Percentiles rank a stretch among this genome's conserved stretches.
Conservation (phyloP, 2,329 filamentous ascomycete species). For the Ploettnerulaceae sp. region DNA sequence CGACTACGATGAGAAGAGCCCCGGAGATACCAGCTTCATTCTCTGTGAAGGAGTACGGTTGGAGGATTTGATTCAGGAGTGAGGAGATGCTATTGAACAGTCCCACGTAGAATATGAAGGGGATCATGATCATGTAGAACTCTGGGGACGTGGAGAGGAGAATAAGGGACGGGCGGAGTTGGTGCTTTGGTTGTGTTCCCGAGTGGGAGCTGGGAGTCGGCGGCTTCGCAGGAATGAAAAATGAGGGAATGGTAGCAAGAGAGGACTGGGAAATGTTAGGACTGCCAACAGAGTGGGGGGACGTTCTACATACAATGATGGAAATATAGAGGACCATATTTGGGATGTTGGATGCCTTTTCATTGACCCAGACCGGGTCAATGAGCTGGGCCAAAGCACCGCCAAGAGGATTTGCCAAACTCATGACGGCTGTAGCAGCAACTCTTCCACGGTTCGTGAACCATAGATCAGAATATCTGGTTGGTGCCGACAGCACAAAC, state of each 20-base stretch:
- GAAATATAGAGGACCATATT: slow-evolving; percentile 80
- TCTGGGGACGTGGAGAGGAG: slow-evolving; percentile 57
- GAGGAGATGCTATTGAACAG: slow-evolving; percentile 92
- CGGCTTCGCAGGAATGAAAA: slow-evolving; percentile 73
- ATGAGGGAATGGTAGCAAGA: slow-evolving; percentile 64
- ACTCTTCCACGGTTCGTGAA: slow-evolving; percentile 82
- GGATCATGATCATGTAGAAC: slow-evolving; percentile 74
- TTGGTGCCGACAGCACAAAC: slow-evolving; percentile 84
- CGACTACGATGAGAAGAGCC: slow-evolving; percentile 82
- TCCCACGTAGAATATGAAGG: slow-evolving; percentile 82
- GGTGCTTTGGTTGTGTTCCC: slow-evolving; percentile 49
- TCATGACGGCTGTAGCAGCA: slow-evolving; percentile 79
- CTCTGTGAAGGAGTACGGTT: slow-evolving; percentile 79
- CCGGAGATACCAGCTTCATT: slow-evolving; percentile 85
- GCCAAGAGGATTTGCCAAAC: slow-evolving; percentile 83
- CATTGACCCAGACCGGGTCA: slow-evolving; percentile 67
- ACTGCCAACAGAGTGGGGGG: neutral
- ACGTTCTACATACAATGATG: slow-evolving; percentile 61
- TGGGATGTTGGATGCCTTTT: slow-evolving; percentile 61
- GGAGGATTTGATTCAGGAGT: slow-evolving; percentile 83
- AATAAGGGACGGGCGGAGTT: slow-evolving; percentile 46
- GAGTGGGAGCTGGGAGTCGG: slow-evolving; percentile 72
- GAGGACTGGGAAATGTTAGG: slow-evolving; percentile 45
- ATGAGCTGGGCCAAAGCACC: slow-evolving; percentile 85
- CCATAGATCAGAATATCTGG: slow-evolving; percentile 90